Percentiles rank a stretch among this genome's conserved stretches.
Evolutionary conservation across 805 yeast genomes (phyloP).

Genomic region (Pichia sporocuriosa): DNA sequence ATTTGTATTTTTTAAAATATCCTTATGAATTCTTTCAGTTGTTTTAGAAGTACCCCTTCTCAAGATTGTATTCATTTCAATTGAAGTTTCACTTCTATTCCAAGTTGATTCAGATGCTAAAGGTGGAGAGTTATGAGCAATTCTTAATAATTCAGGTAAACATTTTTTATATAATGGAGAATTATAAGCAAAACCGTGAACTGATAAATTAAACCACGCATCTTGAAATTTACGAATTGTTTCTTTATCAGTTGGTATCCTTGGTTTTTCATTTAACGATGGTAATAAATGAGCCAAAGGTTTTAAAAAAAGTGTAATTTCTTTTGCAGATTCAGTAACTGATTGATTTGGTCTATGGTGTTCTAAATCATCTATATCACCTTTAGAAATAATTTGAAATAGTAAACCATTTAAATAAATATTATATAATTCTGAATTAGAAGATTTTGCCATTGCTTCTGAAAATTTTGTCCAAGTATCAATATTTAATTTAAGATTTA

Average conservation of each 20-base stretch:
- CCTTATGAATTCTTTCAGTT: slow-evolving; percentile 70
- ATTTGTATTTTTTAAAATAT: slow-evolving; percentile 45
- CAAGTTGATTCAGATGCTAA: slow-evolving; percentile 75
- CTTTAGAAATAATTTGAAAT: slow-evolving; percentile 61
- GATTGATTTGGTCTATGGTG: slow-evolving; percentile 76
- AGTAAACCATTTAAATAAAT: slow-evolving; percentile 62
- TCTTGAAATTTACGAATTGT: slow-evolving; percentile 64
- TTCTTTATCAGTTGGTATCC: slow-evolving; percentile 39
- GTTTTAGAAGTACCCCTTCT: slow-evolving; percentile 84
- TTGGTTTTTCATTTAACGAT: slow-evolving; percentile 38
- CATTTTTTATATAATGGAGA: slow-evolving; percentile 49
- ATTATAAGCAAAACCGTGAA: slow-evolving; percentile 74
- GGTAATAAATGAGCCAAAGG: slow-evolving; percentile 80
- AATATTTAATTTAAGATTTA: slow-evolving; percentile 13
- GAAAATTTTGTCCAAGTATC: slow-evolving; percentile 45
- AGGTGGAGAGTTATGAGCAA: slow-evolving; percentile 86
- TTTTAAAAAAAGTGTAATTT: slow-evolving; percentile 53
- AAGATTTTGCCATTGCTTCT: slow-evolving; percentile 25
- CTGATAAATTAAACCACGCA: slow-evolving; percentile 90
- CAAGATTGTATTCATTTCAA: slow-evolving; percentile 85
- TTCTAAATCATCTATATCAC: slow-evolving; percentile 66
- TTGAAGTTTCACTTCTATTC: slow-evolving; percentile 81
- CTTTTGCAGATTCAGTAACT: slow-evolving; percentile 62
- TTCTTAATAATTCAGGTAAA: slow-evolving; percentile 45
- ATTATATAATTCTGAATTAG: slow-evolving; percentile 41